phyloP scores from a whole-genome alignment of 2,329 filamentous ascomycete species.

The Fusarium udum region DNA sequence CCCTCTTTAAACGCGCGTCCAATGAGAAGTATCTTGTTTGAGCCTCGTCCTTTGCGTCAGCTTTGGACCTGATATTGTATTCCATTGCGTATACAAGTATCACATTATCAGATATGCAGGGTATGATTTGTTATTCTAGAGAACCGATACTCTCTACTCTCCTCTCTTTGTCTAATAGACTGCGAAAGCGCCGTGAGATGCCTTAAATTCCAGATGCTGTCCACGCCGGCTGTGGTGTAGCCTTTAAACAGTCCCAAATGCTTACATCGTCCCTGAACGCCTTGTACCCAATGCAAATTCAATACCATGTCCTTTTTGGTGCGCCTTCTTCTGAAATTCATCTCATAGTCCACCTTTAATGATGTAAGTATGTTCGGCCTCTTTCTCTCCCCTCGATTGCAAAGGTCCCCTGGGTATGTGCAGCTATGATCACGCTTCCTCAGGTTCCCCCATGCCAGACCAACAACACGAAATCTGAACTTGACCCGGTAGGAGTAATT shows the following conservation, averaged over 20 bases:
- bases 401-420: not conserved
- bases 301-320: conserved; percentile 15
- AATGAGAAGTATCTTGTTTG: conserved; percentile 12
- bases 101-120: not conserved
- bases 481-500: not conserved
- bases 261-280: conserved; percentile 22
- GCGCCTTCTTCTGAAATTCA: conserved; percentile 5
- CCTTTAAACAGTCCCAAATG: conserved; percentile 4
- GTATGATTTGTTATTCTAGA: not conserved
- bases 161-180: not conserved
- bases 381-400: not conserved
- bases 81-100: not conserved
- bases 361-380: not conserved
- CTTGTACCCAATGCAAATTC: conserved; percentile 37
- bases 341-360: not conserved
- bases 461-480: not conserved
- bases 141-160: not conserved
- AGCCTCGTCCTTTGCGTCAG: conserved; percentile 34
- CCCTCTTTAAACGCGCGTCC: conserved; percentile 25
- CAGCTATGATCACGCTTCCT: not conserved
- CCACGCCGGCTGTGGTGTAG: not conserved
- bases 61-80: not conserved
- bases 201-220: not conserved
- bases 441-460: not conserved
- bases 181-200: not conserved